Conservation (phyloP, 129 eudicot genomes). For the Tagetes patula region DNA sequence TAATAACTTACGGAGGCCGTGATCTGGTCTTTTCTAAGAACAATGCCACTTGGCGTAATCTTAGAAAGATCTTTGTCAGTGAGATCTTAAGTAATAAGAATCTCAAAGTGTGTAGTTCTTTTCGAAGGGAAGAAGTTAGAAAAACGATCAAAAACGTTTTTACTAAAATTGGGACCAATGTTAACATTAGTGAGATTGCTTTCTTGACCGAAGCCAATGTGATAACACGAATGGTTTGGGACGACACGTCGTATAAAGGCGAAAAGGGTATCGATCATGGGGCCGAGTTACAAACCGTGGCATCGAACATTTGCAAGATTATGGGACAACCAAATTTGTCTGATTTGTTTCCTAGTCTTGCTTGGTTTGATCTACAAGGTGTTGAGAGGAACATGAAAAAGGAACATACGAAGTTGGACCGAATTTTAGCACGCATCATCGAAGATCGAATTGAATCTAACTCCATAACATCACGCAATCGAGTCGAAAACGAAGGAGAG, state of each 20-base stretch:
- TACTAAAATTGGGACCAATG: constrained; percentile 27
- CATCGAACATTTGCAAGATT: constrained; percentile 20
- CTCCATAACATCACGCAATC: background rate
- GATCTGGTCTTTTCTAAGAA: constrained; percentile 31
- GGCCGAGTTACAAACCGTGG: constrained; percentile 31
- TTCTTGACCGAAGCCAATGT: constrained; percentile 37
- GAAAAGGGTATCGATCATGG: constrained; percentile 2
- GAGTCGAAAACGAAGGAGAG: background rate
- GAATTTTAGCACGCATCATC: constrained; percentile 44
- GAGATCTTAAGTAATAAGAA: constrained; percentile 9
- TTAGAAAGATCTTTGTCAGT: constrained; percentile 3
- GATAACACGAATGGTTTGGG: constrained; percentile 50
- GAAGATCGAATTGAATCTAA: constrained; percentile 20
- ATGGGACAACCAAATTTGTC: constrained; percentile 35
- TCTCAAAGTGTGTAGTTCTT: background rate
- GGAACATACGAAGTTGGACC: constrained; percentile 36
- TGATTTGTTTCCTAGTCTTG: constrained; percentile 2
- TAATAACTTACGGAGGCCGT: constrained; percentile 3
- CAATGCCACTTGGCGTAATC: constrained; percentile 18
- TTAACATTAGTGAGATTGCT: constrained; percentile 30
- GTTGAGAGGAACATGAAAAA: constrained; percentile 40
- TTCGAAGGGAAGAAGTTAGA: background rate
- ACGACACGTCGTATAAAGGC: constrained; percentile 28
- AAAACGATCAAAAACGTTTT: constrained; percentile 1
- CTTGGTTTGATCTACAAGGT: constrained; percentile 53